Base-by-base conservation (phyloP, 2,329 filamentous ascomycete genomes). In the Hymenoscyphus albidus region DNA sequence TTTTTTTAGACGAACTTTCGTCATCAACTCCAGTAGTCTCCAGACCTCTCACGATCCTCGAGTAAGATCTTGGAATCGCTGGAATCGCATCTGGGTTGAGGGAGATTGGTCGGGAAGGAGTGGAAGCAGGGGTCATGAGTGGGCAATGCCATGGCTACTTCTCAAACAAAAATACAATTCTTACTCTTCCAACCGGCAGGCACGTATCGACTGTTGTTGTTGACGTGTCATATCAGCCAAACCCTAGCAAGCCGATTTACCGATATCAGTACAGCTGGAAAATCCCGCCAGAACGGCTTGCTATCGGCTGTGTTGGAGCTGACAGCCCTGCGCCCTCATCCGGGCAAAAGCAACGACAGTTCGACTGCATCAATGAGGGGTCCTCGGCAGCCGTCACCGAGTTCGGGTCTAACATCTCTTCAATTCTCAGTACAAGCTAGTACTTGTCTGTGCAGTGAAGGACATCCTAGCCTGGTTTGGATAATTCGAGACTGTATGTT, bases 261-360 rank as follows among this genome's bases (percentile, higher is more conserved):
- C n/a, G 44, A 18, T 48, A 48, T 18, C 3, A 12, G 44, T 10
- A 16, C 42, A 51, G 18, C n/a, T 18, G n/a, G 44, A 16, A 27
- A 12, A 22, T 12, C 18, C 18, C 16, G 16, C 7, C 42, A 48
- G 42, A 48, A 48, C 44, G 44, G 44, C 44, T 10, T 22, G 44
- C 7, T 51, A 51, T 51, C 44, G 44, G 44, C 44, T 2, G 35
- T 6, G 35, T 35, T 35, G 35, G n/a, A 18, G 44, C 44, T 51
- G 44, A 51, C 44, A 51, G 44, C n/a, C 22, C 35, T 35, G 35
- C 5, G 44, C n/a, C 42, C 44, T 51, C 22, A 51, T 51, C 44
- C 44, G 44, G 22, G 18, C n/a, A 51, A 51, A 51, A 51, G 44
- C n/a, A 51, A 51, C 44, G 44, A 51, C 44, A 51, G n/a, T 51